Base-by-base conservation (phyloP, 306 rosid genomes). In the Quillaja saponaria region DNA sequence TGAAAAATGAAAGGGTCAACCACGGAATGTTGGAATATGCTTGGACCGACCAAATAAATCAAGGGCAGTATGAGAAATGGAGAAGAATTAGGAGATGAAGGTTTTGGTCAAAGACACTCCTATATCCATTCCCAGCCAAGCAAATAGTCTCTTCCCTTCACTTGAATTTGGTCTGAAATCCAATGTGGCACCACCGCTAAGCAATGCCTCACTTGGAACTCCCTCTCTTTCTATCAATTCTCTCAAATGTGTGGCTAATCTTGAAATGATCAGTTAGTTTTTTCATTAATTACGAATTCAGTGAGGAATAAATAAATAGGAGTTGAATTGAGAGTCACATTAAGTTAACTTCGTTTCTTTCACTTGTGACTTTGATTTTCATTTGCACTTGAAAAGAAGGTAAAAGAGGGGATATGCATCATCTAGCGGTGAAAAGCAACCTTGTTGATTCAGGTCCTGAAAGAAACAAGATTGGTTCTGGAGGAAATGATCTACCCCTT, bases 391-490 rank as follows among this genome's bases (percentile, higher is more conserved):
- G 35, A 20, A 55, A 64, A 41, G 54, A 10, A 64, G 66, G 40
- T 33, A 46, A 34, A 58, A 54, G 7, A 64, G 16, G 20, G 35
- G 25, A 37, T 12, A 90, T 87, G 92, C 80, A 85, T 63, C 88
- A 63, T 58, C 80, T 78, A 55, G 76, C 75, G 60, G 74, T 79
- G 66, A 85, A 81, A 72, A 83, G 82, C 70, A 76, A 80, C 49
- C 73, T 85, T 40, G 68, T 50, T 34, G 94, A 80, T 78, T 71
- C 85, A 49, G 69, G 37, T 28, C 17, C 78, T 39, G 74, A 78
- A 4, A 71, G 69, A 38, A 73, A 77, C 67, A 69, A 54, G 70
- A 69, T 71, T 48, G 82, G 64, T 41, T 55, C 71, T 40, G 76
- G 48, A 10, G 61, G 46, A 31, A 70, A 63, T 49, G 80, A 65